Percentiles rank a stretch among this genome's conserved stretches.
phyloP scores from a whole-genome alignment of 345 rosid genomes.

The Eucalyptus decipiens region DNA sequence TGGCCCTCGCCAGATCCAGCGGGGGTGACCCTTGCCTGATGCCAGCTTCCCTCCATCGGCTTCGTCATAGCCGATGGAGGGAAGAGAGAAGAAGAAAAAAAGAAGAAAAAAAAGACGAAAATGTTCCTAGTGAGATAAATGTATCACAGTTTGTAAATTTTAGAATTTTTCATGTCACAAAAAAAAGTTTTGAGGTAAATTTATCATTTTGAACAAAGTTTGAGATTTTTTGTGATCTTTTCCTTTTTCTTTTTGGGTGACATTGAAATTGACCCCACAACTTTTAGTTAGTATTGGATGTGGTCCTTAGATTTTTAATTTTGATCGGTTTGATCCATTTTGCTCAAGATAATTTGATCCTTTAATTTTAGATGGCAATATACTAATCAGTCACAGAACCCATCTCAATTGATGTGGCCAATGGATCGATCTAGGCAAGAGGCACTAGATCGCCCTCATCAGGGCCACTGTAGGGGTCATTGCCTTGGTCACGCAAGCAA shows the following conservation, averaged over 20 bases:
- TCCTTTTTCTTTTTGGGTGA: background rate
- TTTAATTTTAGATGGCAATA: background rate
- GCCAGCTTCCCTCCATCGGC: too few species aligned
- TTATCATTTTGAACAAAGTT: too few species aligned
- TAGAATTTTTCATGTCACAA: too few species aligned
- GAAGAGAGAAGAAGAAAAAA: too few species aligned
- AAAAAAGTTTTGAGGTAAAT: too few species aligned
- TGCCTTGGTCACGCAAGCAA: background rate
- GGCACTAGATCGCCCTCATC: background rate
- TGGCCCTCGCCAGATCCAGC: too few species aligned
- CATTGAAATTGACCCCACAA: background rate
- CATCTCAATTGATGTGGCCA: background rate
- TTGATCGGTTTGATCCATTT: background rate
- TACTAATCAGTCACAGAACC: background rate
- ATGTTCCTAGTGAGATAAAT: too few species aligned
- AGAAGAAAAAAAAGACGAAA: too few species aligned
- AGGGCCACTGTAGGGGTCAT: background rate
- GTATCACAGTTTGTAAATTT: too few species aligned
- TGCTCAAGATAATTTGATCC: background rate
- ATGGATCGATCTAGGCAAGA: background rate
- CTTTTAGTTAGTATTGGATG: background rate
- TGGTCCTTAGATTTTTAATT: background rate
- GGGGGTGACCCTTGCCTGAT: too few species aligned
- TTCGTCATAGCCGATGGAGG: too few species aligned
- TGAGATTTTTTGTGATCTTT: too few species aligned